These are phyloP conservation scores for Aspergillus texensis DNA, from an alignment of 2,329 filamentous ascomycete species.

Conservation along the genomic window DNA sequence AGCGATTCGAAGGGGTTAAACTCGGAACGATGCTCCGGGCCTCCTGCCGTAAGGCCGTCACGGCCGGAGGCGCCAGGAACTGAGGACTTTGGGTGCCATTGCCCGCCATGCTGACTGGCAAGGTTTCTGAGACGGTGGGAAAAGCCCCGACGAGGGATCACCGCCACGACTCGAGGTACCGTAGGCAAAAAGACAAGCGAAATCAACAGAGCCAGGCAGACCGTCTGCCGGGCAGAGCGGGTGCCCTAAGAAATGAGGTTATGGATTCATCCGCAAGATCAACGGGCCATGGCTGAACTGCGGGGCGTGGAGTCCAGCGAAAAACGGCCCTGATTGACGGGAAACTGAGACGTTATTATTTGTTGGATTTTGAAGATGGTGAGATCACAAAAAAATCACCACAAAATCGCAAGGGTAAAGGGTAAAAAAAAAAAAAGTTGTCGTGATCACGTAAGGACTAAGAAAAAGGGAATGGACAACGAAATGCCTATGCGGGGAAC, in stretches of 20 bases:
- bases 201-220: conserved; percentile 33
- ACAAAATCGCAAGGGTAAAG: not conserved
- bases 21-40: conserved; percentile 41
- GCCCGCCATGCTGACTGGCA: conserved; percentile 43
- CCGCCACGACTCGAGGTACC: conserved; percentile 1
- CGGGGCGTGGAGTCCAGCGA: conserved; percentile 16
- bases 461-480: conserved; percentile 14
- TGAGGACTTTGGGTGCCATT: conserved; percentile 41
- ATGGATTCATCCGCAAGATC: conserved; percentile 45
- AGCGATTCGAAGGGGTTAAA: conserved; percentile 54
- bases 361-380: not conserved
- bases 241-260: conserved; percentile 41
- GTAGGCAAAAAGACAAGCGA: conserved; percentile 8
- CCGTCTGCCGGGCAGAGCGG: conserved; percentile 50
- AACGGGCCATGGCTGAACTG: conserved; percentile 41
- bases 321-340: conserved; percentile 28
- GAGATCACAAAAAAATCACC: not conserved
- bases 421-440: conserved; percentile 5
- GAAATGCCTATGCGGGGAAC: conserved; percentile 30
- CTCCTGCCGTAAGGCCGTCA: conserved; percentile 48
- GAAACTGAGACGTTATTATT: conserved; percentile 10
- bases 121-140: conserved; percentile 16
- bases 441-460: conserved; percentile 19
- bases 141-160: conserved; percentile 7
- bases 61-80: conserved; percentile 48